Evolutionary conservation across 169 alveolate species (phyloP).

Genomic region (Babesia divergens): DNA sequence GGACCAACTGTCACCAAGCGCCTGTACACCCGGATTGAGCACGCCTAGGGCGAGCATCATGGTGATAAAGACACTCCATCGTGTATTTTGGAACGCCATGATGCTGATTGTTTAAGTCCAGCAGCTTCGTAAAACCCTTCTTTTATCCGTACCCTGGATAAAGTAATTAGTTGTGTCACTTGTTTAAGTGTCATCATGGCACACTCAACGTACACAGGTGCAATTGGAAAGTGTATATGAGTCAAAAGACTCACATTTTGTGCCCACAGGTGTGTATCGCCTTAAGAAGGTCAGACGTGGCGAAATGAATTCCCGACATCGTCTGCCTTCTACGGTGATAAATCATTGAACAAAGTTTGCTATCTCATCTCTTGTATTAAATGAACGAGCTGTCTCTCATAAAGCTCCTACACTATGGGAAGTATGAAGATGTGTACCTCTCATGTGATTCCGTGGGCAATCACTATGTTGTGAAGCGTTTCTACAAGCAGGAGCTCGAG

Average conservation of each 20-base stretch:
- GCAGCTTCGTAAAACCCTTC: no score
- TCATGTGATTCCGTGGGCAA: constrained; percentile 36
- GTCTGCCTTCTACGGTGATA: no score
- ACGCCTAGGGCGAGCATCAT: no score
- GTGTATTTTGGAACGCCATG: not conserved
- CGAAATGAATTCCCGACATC: no score
- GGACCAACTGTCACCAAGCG: not conserved
- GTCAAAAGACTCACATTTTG: not conserved
- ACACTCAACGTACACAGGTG: not conserved
- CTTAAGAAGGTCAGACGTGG: no score
- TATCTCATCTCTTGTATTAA: no score
- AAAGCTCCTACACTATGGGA: constrained; percentile 52
- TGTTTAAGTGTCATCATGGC: not conserved
- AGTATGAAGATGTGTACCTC: constrained; percentile 40
- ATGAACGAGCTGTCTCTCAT: constrained; percentile 20
- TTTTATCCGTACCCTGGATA: not conserved
- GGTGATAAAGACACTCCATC: not conserved
- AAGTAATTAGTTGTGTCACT: not conserved
- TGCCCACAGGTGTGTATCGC: not conserved
- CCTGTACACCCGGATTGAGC: no score
- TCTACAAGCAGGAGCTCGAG: constrained; percentile 28
- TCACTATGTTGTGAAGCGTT: constrained; percentile 19
- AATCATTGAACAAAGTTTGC: no score
- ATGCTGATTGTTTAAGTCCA: no score
- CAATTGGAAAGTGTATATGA: not conserved